Base-by-base conservation (phyloP, 495 filamentous ascomycete genomes). In the Talaromyces nanjingensis region DNA sequence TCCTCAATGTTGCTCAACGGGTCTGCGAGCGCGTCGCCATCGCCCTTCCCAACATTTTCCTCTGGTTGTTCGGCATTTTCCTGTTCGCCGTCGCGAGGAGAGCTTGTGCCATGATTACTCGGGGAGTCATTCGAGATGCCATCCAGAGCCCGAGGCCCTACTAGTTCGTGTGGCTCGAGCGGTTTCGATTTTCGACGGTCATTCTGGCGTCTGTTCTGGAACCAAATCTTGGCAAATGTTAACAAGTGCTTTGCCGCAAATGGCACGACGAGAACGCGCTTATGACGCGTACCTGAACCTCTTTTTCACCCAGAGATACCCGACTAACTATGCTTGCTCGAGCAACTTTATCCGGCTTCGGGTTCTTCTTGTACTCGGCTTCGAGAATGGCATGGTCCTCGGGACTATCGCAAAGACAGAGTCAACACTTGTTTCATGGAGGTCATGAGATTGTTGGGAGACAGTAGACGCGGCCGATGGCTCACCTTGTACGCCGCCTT, bases 161-260 rank as follows among this genome's bases (percentile, higher is more conserved):
- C 79, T 29, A 96, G 83, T 73, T 96, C 91, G 69, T 96, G 87
- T 24, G 90, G 87, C 31, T 91, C 83, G 20, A 97, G 80, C 27
- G 94, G 94, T 65, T 91, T 89, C 61, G 92, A 90, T 79, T 93
- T 96, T 63, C 96, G 86, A 62, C 96, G 86, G 69, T 92, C 88
- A 76, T 92, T 96, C 72, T 99, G 96, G 65, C 96, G 85, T 72
- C 93, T 87, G 69, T 99, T 99, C 72, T 98, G 96, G 76, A 99
- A 99, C 96, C 96, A 99, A 68, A 99, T 97, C 94, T 98, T 72
- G 9, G 24, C 16, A 12, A 27, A 63, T 63, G 58, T 67, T 64
- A 67, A 62, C 60, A 16, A 55, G 29, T 57, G 6, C 57, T 45
- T 42, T 52, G 27, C 22, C 8, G 34, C 53, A 22, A 27, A 61